Percentiles rank a stretch among this genome's conserved stretches.
phyloP scores from a whole-genome alignment of 371 early-diverging fungal species.

The Saksenaea oblongispora region DNA sequence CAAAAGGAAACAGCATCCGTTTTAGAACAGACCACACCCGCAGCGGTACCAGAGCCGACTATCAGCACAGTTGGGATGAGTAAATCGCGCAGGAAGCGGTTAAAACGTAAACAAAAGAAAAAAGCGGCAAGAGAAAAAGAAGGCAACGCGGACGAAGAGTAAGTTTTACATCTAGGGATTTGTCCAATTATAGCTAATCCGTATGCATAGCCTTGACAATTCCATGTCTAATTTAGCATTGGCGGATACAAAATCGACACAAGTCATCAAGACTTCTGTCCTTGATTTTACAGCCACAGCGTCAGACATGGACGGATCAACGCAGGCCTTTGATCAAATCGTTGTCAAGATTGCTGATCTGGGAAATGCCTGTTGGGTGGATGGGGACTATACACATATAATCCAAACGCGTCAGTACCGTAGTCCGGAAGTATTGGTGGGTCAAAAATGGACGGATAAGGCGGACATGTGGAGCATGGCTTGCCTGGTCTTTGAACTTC shows the following conservation, averaged over 20 bases:
- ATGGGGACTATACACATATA: slow-evolving; percentile 92
- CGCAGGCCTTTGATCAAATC: slow-evolving; percentile 42
- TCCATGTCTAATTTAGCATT: background rate
- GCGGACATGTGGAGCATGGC: slow-evolving; percentile 97
- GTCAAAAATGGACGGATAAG: slow-evolving; percentile 83
- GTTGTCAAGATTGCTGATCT: slow-evolving; percentile 96
- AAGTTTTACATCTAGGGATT: background rate
- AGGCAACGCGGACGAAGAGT: slow-evolving; percentile 5
- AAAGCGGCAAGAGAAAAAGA: slow-evolving; percentile 17
- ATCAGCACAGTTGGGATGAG: slow-evolving; percentile 17
- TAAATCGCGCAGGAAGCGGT: slow-evolving; percentile 39
- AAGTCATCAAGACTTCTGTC: slow-evolving; percentile 29
- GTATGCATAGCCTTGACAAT: background rate
- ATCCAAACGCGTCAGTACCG: slow-evolving; percentile 99
- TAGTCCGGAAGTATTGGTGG: slow-evolving; percentile 97
- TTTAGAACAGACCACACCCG: background rate
- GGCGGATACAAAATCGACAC: slow-evolving; percentile 10
- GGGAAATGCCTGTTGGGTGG: slow-evolving; percentile 95
- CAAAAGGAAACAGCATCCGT: slow-evolving; percentile 13
- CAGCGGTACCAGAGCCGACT: background rate
- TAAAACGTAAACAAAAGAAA: slow-evolving; percentile 34
- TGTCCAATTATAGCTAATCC: background rate
- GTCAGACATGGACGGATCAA: slow-evolving; percentile 3
- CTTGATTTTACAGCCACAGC: slow-evolving; percentile 28
- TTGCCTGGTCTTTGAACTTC: slow-evolving; percentile 86